Conservation (phyloP, 768 basidiomycete species). For the Amylocystis lapponica region DNA sequence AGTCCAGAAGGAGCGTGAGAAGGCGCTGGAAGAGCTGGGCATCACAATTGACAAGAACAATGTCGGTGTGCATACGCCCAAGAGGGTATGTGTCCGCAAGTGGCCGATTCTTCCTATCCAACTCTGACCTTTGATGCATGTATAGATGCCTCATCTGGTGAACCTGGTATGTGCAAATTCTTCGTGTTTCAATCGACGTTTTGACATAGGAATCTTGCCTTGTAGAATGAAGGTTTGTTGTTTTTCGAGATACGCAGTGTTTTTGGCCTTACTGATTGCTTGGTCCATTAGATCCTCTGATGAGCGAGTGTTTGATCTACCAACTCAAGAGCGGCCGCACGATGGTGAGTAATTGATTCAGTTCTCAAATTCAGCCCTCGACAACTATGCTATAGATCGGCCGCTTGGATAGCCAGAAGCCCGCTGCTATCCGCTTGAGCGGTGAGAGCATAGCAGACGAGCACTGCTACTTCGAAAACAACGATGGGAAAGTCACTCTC, state of each 20-base stretch:
- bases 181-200: not conserved
- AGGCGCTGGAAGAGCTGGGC: conserved; percentile 94
- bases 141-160: conserved; percentile 87
- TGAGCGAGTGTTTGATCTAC: conserved; percentile 94
- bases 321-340: conserved; percentile 86
- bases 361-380: conserved; percentile 1
- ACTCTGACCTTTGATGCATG: not conserved
- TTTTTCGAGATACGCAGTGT: not conserved
- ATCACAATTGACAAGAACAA: conserved; percentile 97
- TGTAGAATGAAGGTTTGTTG: conserved; percentile 64
- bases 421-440: conserved; percentile 86
- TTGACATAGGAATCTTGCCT: conserved; percentile 1
- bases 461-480: conserved; percentile 89
- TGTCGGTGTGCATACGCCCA: conserved; percentile 96
- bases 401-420: conserved; percentile 75
- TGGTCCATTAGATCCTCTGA: conserved; percentile 67
- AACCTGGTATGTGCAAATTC: conserved; percentile 65
- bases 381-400: conserved; percentile 79
- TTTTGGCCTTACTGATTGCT: not conserved
- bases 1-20: conserved; percentile 95
- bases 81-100: conserved; percentile 50
- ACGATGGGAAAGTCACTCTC: conserved; percentile 77
- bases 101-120: not conserved
- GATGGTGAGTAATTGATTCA: conserved; percentile 39
- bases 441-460: conserved; percentile 89